phyloP scores from a whole-genome alignment of 148 eudicot species.

The Camellia lanceoleosa region DNA sequence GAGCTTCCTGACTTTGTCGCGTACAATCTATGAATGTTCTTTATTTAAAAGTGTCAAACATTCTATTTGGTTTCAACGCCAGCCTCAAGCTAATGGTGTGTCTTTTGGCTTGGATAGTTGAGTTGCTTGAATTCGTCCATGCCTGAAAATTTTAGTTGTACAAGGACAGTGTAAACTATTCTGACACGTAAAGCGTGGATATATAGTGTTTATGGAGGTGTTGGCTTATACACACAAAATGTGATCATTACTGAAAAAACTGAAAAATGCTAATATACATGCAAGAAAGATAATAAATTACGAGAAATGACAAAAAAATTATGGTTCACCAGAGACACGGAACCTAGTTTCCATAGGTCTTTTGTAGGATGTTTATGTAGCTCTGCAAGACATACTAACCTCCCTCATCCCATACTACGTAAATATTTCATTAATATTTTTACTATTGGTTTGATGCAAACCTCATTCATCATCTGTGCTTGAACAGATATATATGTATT shows the following conservation, averaged over 20 bases:
- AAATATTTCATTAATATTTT: not conserved
- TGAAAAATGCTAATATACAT: not conserved
- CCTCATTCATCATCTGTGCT: not conserved
- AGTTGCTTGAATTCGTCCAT: not conserved
- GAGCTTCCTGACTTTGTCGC: not conserved
- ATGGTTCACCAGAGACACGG: not conserved
- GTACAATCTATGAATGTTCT: not conserved
- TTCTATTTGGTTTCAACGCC: not conserved
- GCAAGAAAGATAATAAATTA: not conserved
- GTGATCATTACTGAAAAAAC: not conserved
- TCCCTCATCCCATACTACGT: not conserved
- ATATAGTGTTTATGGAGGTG: not conserved
- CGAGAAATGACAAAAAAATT: not conserved
- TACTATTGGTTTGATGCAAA: not conserved
- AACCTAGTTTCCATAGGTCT: not conserved
- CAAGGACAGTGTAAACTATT: not conserved
- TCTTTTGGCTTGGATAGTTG: not conserved
- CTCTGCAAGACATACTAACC: not conserved
- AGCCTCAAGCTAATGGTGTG: not conserved
- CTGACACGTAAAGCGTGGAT: not conserved
- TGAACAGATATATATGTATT: not conserved
- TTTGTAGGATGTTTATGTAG: slow-evolving; percentile 1
- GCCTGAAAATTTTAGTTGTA: not conserved
- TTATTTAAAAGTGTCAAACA: not conserved
- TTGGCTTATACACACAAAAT: not conserved